Percentiles rank a stretch among this genome's conserved stretches.
Conservation (phyloP, 768 basidiomycete species). For the Suillus lakei region DNA sequence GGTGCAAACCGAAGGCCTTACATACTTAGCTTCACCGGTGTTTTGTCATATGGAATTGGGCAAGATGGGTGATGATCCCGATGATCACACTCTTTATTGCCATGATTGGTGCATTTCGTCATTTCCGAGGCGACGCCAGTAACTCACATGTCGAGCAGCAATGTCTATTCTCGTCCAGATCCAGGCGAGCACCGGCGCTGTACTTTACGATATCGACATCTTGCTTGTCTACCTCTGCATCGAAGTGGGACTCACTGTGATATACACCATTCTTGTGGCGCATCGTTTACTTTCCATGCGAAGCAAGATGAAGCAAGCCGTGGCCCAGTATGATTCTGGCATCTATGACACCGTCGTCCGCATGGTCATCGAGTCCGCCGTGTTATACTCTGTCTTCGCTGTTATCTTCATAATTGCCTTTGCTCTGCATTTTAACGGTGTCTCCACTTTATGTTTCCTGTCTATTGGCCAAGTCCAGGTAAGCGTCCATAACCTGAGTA, state of each 20-base stretch:
- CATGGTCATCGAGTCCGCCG: slow-evolving; percentile 43
- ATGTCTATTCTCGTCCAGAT: slow-evolving; percentile 24
- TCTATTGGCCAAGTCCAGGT: slow-evolving; percentile 39
- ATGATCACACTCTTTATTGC: slow-evolving; percentile 20
- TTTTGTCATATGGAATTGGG: slow-evolving; percentile 20
- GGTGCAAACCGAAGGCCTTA: neutral
- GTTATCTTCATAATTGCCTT: slow-evolving; percentile 39
- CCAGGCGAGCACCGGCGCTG: slow-evolving; percentile 15
- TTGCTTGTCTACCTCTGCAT: slow-evolving; percentile 34
- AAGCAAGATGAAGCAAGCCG: slow-evolving; percentile 12
- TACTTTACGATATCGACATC: slow-evolving; percentile 28
- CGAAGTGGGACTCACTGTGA: slow-evolving; percentile 35
- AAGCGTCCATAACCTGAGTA: neutral
- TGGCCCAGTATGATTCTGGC: slow-evolving; percentile 20
- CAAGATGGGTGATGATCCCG: slow-evolving; percentile 17
- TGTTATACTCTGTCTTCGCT: slow-evolving; percentile 29
- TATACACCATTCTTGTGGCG: slow-evolving; percentile 36
- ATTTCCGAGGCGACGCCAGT: neutral
- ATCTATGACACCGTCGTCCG: slow-evolving; percentile 31
- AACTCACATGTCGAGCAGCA: slow-evolving; percentile 8
- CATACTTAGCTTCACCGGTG: slow-evolving; percentile 14
- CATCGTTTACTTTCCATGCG: slow-evolving; percentile 31
- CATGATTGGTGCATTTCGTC: slow-evolving; percentile 18
- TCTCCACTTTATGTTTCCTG: slow-evolving; percentile 38
- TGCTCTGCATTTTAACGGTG: slow-evolving; percentile 20